These are phyloP conservation scores for Nicotiana undulata DNA, from an alignment of 257 asterid genomes.

Conservation along the genomic window DNA sequence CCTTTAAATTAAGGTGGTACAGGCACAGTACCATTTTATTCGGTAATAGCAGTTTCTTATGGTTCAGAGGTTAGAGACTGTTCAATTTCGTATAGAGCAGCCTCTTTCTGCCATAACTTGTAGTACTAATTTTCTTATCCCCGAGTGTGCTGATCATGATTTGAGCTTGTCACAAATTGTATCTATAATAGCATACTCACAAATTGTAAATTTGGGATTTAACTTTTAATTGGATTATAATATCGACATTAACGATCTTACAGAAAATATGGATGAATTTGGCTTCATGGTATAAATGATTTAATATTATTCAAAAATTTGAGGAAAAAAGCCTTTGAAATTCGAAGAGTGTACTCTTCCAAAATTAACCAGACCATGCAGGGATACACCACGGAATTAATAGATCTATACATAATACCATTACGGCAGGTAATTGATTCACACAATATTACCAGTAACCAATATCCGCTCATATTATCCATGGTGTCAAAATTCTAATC, in stretches of 20 bases:
- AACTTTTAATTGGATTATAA: background rate
- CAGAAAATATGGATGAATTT: background rate
- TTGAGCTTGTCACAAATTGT: background rate
- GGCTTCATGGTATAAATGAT: background rate
- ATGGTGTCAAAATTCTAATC: no score
- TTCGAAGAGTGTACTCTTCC: background rate
- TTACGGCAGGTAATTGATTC: no score
- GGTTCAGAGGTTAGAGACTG: background rate
- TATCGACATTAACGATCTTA: background rate
- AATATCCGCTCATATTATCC: no score
- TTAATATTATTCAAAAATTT: background rate
- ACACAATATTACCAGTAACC: no score
- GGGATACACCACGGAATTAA: no score
- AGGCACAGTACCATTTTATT: background rate
- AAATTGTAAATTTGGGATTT: background rate
- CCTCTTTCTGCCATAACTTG: background rate
- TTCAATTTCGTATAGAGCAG: background rate
- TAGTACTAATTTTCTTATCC: background rate
- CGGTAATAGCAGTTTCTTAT: background rate
- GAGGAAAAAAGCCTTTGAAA: background rate
- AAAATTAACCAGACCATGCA: background rate
- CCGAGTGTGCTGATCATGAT: background rate
- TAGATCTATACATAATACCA: no score
- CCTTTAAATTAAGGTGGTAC: background rate
- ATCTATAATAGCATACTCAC: background rate